These are phyloP conservation scores for Leptographium flavum DNA, from an alignment of 2,329 filamentous ascomycete species.

Conservation along the genomic window DNA sequence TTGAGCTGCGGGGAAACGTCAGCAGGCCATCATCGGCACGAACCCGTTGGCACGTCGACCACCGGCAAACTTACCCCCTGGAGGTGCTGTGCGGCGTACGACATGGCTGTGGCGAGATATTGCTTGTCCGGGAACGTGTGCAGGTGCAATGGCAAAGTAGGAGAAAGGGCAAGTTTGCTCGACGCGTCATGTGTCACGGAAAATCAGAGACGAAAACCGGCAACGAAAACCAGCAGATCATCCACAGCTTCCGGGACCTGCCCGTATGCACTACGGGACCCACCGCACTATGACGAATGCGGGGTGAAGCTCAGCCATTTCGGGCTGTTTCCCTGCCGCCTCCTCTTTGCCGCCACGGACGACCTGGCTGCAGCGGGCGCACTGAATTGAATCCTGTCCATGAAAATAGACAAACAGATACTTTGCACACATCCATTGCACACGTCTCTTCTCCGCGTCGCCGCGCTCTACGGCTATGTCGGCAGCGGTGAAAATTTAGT, in stretches of 20 bases:
- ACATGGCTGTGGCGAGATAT: background rate
- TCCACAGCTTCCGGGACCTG: background rate
- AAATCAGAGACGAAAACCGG: background rate
- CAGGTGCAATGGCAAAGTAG: no score
- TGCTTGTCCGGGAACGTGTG: no score
- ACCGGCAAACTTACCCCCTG: background rate
- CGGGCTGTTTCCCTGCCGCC: background rate
- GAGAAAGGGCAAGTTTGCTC: no score
- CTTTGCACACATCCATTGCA: no score
- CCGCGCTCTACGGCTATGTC: no score
- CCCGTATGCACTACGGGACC: background rate
- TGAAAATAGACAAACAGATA: no score
- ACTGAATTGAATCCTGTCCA: no score
- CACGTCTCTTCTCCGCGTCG: no score
- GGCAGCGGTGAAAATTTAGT: no score
- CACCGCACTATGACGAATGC: background rate
- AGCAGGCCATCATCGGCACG: no score
- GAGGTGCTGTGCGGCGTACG: background rate
- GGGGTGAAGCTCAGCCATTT: background rate
- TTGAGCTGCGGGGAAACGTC: conserved; percentile 1
- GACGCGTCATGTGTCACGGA: no score
- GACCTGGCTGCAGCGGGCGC: background rate
- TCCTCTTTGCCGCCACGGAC: background rate
- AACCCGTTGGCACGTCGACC: no score
- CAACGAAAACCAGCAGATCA: background rate